phyloP scores from a whole-genome alignment of 495 filamentous ascomycete genomes.

The Aspergillus kassunensis region DNA sequence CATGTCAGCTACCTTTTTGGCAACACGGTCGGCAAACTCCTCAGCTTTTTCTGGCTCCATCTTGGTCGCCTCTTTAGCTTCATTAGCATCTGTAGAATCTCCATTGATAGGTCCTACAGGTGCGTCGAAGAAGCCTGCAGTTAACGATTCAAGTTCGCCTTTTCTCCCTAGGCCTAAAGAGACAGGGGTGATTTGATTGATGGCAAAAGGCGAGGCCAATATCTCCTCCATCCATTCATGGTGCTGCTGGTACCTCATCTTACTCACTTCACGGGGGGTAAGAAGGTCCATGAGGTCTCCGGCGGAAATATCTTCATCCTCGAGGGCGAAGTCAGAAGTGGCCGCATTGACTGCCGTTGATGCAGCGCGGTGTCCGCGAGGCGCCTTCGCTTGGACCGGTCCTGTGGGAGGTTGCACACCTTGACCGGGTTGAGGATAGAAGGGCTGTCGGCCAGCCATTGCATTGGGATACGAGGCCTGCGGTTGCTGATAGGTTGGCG shows the following conservation, averaged over 20 bases:
- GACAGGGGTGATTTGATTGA: constrained; percentile 76
- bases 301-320: constrained; percentile 82
- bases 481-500: constrained; percentile 35
- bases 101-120: constrained; percentile 32
- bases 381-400: constrained; percentile 29
- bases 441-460: constrained; percentile 33
- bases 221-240: constrained; percentile 99
- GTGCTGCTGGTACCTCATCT: constrained; percentile 82
- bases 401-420: constrained; percentile 26
- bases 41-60: constrained; percentile 64
- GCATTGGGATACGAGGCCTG: constrained; percentile 29
- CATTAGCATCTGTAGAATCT: constrained; percentile 34
- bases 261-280: constrained; percentile 81
- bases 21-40: constrained; percentile 72
- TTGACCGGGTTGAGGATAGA: constrained; percentile 34
- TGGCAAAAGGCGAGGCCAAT: constrained; percentile 79
- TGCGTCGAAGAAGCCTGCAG: constrained; percentile 72
- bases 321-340: constrained; percentile 54
- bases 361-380: constrained; percentile 36
- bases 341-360: constrained; percentile 33
- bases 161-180: constrained; percentile 84
- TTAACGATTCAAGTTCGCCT: constrained; percentile 78
- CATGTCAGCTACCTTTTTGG: constrained; percentile 58
- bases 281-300: constrained; percentile 86
- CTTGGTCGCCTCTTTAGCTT: constrained; percentile 53